phyloP scores from a whole-genome alignment of 2,329 filamentous ascomycete genomes.

The Shiraia sp. region DNA sequence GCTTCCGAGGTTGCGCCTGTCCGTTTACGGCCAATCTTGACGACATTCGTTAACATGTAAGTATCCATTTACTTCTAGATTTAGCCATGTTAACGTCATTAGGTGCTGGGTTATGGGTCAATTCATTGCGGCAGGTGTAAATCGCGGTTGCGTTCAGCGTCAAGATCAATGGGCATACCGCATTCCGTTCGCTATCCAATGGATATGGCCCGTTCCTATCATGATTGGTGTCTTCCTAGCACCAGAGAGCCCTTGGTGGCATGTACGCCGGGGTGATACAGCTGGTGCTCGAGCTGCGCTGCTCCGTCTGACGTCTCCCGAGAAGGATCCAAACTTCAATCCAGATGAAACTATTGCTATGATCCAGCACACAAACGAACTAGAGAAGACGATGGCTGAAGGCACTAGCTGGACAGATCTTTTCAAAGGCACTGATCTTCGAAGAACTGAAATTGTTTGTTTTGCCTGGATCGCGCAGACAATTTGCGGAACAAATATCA shows the following conservation, averaged over 20 bases:
- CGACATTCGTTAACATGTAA: slow-evolving; percentile 69
- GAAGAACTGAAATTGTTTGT: slow-evolving; percentile 73
- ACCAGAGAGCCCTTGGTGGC: slow-evolving; percentile 73
- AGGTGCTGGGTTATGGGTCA: slow-evolving; percentile 73
- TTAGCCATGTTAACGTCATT: not conserved
- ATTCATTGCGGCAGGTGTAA: slow-evolving; percentile 70
- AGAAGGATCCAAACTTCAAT: slow-evolving; percentile 60
- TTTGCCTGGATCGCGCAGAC: slow-evolving; percentile 52
- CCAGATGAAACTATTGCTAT: slow-evolving; percentile 68
- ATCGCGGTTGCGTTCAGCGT: slow-evolving; percentile 66
- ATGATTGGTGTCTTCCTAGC: slow-evolving; percentile 67
- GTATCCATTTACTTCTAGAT: not conserved
- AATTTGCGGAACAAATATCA: slow-evolving; percentile 49
- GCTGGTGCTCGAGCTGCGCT: slow-evolving; percentile 68
- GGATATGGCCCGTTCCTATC: slow-evolving; percentile 73
- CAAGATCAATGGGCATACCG: slow-evolving; percentile 69
- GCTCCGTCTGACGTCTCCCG: slow-evolving; percentile 64
- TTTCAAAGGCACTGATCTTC: slow-evolving; percentile 75
- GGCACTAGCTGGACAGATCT: slow-evolving; percentile 78
- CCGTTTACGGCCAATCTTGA: slow-evolving; percentile 59
- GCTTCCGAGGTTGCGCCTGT: slow-evolving; percentile 67
- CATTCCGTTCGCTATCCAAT: slow-evolving; percentile 69
- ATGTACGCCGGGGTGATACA: slow-evolving; percentile 65
- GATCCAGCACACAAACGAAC: slow-evolving; percentile 84
- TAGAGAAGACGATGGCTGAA: slow-evolving; percentile 70